Conservation (phyloP, 1,284 basidiomycete genomes). For the Moesziomyces antarcticus region DNA sequence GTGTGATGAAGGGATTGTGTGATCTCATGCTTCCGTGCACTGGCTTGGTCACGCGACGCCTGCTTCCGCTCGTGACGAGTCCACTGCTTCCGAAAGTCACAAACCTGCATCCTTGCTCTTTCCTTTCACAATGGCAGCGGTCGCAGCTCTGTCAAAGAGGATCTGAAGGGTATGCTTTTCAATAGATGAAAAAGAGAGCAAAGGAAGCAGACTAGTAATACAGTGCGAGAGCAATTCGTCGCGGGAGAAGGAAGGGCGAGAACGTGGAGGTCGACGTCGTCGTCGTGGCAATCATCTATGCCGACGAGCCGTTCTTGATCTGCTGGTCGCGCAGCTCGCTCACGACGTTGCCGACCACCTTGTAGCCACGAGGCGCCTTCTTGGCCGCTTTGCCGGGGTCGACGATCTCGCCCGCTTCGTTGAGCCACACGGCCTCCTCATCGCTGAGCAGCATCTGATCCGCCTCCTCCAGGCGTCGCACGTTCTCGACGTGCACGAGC, state of each 20-base stretch:
- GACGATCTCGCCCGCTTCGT: slow-evolving; percentile 63
- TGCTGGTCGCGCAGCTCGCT: slow-evolving; percentile 56
- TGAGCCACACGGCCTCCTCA: slow-evolving; percentile 62
- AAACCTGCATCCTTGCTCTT: too few relatives aligned
- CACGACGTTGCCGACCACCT: slow-evolving; percentile 63
- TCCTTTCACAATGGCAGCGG: too few relatives aligned
- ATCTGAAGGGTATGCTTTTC: neutral
- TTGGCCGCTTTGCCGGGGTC: slow-evolving; percentile 58
- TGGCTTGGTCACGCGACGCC: neutral
- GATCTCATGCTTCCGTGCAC: neutral
- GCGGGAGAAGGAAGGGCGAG: neutral
- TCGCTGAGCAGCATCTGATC: slow-evolving; percentile 49
- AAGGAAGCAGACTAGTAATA: slow-evolving; percentile 10
- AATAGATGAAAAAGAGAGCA: too few relatives aligned
- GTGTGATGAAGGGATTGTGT: neutral
- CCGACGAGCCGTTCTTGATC: slow-evolving; percentile 40
- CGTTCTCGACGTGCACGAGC: slow-evolving; percentile 85
- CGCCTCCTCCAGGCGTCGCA: slow-evolving; percentile 67
- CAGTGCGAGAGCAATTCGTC: slow-evolving; percentile 6
- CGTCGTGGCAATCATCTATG: neutral
- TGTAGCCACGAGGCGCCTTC: slow-evolving; percentile 65
- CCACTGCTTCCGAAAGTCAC: too few relatives aligned
- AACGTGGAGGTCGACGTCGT: neutral
- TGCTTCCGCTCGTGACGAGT: too few relatives aligned
- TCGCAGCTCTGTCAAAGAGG: neutral